phyloP scores from a whole-genome alignment of 2,329 filamentous ascomycete species.

The Aureobasidium leucospermi region DNA sequence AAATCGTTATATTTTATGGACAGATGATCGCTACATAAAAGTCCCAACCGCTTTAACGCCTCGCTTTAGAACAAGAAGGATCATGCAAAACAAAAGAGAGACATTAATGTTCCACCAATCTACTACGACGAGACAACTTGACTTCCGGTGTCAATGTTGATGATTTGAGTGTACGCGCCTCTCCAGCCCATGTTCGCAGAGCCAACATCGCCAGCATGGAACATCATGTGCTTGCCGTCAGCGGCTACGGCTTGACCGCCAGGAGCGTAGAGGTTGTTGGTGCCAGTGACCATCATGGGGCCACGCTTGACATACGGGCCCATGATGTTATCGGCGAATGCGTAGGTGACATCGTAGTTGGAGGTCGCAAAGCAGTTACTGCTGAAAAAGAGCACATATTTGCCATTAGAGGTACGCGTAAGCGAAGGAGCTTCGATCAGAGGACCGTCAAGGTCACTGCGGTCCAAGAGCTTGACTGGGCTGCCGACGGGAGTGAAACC shows the following conservation, averaged over 20 bases:
- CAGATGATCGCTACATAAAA: not conserved
- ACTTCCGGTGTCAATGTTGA: slow-evolving; percentile 3
- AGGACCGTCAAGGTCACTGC: slow-evolving; percentile 21
- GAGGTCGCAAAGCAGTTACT: slow-evolving; percentile 24
- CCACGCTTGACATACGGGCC: slow-evolving; percentile 18
- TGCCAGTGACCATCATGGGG: slow-evolving; percentile 15
- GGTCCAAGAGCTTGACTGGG: slow-evolving; percentile 19
- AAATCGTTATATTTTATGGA: not conserved
- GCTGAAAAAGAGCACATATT: slow-evolving; percentile 28
- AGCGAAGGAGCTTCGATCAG: slow-evolving; percentile 24
- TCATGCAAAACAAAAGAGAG: slow-evolving; percentile 2
- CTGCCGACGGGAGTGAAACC: slow-evolving; percentile 21
- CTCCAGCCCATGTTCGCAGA: slow-evolving; percentile 6
- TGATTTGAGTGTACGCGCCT: slow-evolving; percentile 7
- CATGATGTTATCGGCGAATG: slow-evolving; percentile 14
- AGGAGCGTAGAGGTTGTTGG: slow-evolving; percentile 17
- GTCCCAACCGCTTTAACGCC: not conserved
- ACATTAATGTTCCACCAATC: not conserved
- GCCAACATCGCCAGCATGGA: slow-evolving; percentile 19
- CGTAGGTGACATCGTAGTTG: slow-evolving; percentile 25
- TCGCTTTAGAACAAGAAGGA: not conserved
- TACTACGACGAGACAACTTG: slow-evolving; percentile 9
- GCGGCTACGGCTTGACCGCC: slow-evolving; percentile 18
- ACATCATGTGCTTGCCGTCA: slow-evolving; percentile 19
- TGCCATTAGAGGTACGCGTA: slow-evolving; percentile 20